A percentile compares a stretch with the other conserved stretches of the same genome.
These are phyloP conservation scores for Beauveria rudraprayagi DNA, from an alignment of 2,329 filamentous ascomycete species.

Conservation along the genomic window DNA sequence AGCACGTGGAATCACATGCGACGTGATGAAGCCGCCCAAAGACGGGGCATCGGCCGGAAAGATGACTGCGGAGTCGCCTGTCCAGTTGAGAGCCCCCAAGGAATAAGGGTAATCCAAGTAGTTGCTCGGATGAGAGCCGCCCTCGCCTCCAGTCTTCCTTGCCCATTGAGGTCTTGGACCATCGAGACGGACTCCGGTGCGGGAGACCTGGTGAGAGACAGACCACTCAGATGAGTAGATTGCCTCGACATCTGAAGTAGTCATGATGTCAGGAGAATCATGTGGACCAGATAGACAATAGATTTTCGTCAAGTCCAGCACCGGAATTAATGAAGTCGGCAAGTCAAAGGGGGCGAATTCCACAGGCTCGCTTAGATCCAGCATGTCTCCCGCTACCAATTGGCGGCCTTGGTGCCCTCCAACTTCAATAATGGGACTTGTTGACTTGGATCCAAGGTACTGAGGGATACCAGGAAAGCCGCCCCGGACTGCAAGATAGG, in stretches of 20 bases:
- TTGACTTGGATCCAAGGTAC: slow-evolving; percentile 53
- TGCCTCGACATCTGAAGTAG: slow-evolving; percentile 43
- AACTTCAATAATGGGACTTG: slow-evolving; percentile 47
- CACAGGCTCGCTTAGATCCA: slow-evolving; percentile 29
- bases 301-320: slow-evolving; percentile 13
- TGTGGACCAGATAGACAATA: slow-evolving; percentile 25
- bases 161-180: slow-evolving; percentile 53
- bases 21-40: slow-evolving; percentile 52
- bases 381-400: slow-evolving; percentile 44
- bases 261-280: slow-evolving; percentile 23
- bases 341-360: slow-evolving; percentile 4
- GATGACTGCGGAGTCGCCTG: slow-evolving; percentile 52
- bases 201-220: slow-evolving; percentile 51
- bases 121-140: slow-evolving; percentile 54
- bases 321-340: slow-evolving; percentile 7
- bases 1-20: slow-evolving; percentile 45
- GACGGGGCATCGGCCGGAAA: slow-evolving; percentile 52
- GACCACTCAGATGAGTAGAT: slow-evolving; percentile 52
- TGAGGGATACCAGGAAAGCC: slow-evolving; percentile 36
- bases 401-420: slow-evolving; percentile 53
- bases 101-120: slow-evolving; percentile 53
- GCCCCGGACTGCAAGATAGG: slow-evolving; percentile 47
- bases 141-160: slow-evolving; percentile 51
- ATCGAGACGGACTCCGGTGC: slow-evolving; percentile 51
- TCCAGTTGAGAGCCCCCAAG: slow-evolving; percentile 51